Evolutionary conservation across 331 rosid genomes (phyloP).

Genomic region (Cucumis variabilis): DNA sequence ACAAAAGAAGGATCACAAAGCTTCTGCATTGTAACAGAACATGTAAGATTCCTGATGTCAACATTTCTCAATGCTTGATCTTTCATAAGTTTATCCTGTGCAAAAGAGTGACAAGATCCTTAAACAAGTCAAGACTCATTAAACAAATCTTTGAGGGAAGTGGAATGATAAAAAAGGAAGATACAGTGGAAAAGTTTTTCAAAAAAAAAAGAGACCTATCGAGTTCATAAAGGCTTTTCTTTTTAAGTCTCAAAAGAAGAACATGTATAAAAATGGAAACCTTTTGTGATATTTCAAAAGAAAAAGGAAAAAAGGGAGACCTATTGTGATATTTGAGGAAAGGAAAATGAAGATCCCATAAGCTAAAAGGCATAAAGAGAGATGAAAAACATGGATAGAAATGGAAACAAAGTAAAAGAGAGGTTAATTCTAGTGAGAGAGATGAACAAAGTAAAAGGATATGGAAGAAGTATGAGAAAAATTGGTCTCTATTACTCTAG

Average conservation of each 20-base stretch:
- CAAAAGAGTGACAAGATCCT: conserved; percentile 91
- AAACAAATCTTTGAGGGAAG: conserved; percentile 50
- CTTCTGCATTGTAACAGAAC: conserved; percentile 98
- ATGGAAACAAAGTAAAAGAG: not conserved
- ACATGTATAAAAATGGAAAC: not conserved
- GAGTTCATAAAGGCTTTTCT: not conserved
- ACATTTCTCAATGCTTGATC: conserved; percentile 85
- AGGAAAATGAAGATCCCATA: not conserved
- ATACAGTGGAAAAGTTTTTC: not conserved
- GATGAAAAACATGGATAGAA: not conserved
- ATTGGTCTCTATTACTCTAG: not conserved
- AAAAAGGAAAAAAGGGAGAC: no score
- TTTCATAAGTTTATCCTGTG: conserved; percentile 94
- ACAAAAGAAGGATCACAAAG: conserved; percentile 85
- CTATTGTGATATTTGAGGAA: not conserved
- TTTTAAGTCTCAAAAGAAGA: not conserved
- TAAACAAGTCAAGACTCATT: conserved; percentile 81
- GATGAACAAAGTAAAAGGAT: no score
- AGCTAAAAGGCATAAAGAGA: conserved; percentile 6
- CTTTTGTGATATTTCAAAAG: no score
- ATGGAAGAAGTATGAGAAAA: no score
- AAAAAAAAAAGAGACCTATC: not conserved
- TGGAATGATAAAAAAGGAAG: not conserved
- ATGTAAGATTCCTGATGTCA: conserved; percentile 81
- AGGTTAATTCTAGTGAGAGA: no score